Percentiles rank a stretch among this genome's conserved stretches.
Evolutionary conservation across 495 filamentous ascomycete species (phyloP).

Genomic region (Penicillium fimorum): DNA sequence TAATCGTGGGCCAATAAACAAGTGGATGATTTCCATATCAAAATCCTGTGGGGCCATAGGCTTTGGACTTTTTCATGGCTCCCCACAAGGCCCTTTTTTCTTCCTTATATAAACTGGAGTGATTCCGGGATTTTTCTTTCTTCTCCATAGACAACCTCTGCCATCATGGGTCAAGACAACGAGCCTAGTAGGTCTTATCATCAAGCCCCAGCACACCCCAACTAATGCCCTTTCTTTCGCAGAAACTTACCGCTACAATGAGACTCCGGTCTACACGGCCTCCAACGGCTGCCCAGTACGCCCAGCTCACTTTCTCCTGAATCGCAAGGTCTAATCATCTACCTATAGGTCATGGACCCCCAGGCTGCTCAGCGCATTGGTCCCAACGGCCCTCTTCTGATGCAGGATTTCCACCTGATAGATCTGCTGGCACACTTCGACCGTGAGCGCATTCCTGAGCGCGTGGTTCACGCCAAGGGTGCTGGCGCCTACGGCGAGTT

Average conservation of each 20-base stretch:
- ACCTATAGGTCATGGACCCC: slow-evolving; percentile 50
- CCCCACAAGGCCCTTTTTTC: not conserved
- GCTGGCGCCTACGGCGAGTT: slow-evolving; percentile 77
- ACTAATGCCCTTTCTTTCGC: not conserved
- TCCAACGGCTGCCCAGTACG: slow-evolving; percentile 54
- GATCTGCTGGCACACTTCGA: slow-evolving; percentile 70
- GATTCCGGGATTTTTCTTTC: not conserved
- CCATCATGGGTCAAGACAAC: slow-evolving; percentile 23
- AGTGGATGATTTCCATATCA: not conserved
- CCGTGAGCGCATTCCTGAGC: slow-evolving; percentile 65
- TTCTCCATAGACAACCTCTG: not conserved
- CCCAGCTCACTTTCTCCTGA: not conserved
- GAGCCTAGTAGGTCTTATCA: slow-evolving; percentile 12
- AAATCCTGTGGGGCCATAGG: not conserved
- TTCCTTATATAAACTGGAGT: not conserved
- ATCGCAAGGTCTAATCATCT: slow-evolving; percentile 11
- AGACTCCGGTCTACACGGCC: slow-evolving; percentile 58
- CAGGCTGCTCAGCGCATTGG: slow-evolving; percentile 59
- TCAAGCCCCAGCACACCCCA: not conserved
- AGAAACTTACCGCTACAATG: slow-evolving; percentile 54
- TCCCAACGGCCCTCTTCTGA: slow-evolving; percentile 59
- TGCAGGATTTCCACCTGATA: slow-evolving; percentile 63
- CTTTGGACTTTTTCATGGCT: not conserved
- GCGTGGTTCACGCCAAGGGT: slow-evolving; percentile 80
- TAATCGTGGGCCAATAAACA: not conserved